Conservation (phyloP, 306 rosid species). For the Glycine tomentella region DNA sequence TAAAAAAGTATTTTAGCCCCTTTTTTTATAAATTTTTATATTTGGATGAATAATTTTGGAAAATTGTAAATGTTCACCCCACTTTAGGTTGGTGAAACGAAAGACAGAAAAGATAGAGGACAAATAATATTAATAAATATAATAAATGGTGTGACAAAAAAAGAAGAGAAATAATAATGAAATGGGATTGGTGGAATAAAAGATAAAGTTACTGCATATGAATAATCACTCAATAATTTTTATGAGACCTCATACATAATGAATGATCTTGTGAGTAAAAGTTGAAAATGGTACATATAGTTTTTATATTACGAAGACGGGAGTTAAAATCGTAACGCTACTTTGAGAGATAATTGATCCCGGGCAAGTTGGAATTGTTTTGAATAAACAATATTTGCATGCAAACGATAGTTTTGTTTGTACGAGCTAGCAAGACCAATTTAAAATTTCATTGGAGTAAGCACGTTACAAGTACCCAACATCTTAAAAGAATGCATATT, state of each 20-base stretch:
- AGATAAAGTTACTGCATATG: too few relatives aligned
- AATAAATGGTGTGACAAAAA: too few relatives aligned
- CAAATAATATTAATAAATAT: too few relatives aligned
- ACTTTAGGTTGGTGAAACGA: too few relatives aligned
- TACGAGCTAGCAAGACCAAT: not conserved
- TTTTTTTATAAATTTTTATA: too few relatives aligned
- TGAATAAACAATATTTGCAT: slow-evolving; percentile 37
- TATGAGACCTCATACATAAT: not conserved
- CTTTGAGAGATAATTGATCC: slow-evolving; percentile 16
- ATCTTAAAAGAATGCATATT: slow-evolving; percentile 2
- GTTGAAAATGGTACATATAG: not conserved
- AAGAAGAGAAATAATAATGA: too few relatives aligned
- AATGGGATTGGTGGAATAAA: too few relatives aligned
- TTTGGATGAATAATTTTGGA: too few relatives aligned
- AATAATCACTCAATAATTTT: not conserved
- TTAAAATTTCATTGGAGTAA: slow-evolving; percentile 1
- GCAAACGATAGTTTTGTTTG: slow-evolving; percentile 21
- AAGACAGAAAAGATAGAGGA: too few relatives aligned
- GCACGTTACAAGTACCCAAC: too few relatives aligned
- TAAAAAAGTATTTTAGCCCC: too few relatives aligned
- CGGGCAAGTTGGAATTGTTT: slow-evolving; percentile 16
- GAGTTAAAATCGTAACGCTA: slow-evolving; percentile 6
- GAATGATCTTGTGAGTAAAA: slow-evolving; percentile 23
- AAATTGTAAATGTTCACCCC: too few relatives aligned
- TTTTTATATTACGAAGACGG: not conserved